These are phyloP conservation scores for Hordeum marinum DNA, from an alignment of 176 grass and related monocot species.

Conservation along the genomic window DNA sequence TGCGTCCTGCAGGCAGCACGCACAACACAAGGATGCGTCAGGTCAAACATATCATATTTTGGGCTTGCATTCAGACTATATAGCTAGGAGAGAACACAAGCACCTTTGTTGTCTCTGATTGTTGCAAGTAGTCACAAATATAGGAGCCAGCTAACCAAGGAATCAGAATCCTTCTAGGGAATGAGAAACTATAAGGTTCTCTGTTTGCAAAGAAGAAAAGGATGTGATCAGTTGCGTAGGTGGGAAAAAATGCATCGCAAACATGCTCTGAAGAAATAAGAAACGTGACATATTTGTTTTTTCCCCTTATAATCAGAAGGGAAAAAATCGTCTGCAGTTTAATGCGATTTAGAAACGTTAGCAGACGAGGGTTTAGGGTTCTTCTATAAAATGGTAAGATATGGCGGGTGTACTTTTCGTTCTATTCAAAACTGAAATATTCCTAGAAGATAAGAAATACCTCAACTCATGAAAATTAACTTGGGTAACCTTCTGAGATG, in stretches of 20 bases:
- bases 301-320: background rate
- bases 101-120: constrained; percentile 70
- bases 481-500: constrained; percentile 47
- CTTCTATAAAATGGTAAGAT: constrained; percentile 6
- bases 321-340: background rate
- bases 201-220: constrained; percentile 42
- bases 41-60: background rate
- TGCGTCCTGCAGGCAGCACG: constrained; percentile 39
- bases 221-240: background rate
- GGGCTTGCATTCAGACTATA: background rate
- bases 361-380: background rate
- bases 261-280: background rate
- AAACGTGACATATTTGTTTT: background rate
- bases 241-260: background rate
- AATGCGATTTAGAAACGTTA: background rate
- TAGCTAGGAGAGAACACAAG: background rate
- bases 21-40: background rate
- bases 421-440: constrained; percentile 16
- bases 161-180: constrained; percentile 84
- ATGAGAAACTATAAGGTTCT: constrained; percentile 49
- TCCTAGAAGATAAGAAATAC: constrained; percentile 27
- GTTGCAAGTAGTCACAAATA: constrained; percentile 84
- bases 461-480: constrained; percentile 66
- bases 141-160: constrained; percentile 55
- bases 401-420: background rate